phyloP scores from a whole-genome alignment of 2,329 filamentous ascomycete genomes.

The Aspergillus tubingensis region DNA sequence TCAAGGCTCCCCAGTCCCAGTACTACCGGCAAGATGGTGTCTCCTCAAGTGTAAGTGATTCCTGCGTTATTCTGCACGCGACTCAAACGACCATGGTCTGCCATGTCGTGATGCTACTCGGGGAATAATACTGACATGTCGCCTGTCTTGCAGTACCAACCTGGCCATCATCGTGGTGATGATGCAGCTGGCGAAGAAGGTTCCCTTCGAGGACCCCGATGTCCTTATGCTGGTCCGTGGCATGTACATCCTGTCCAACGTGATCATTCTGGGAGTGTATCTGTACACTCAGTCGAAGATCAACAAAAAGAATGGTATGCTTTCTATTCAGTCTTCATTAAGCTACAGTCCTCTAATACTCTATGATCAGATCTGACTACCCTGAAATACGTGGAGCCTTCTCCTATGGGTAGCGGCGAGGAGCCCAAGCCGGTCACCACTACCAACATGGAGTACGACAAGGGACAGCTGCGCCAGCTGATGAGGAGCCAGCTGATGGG shows the following conservation, averaged over 20 bases:
- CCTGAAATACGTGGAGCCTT: slow-evolving; percentile 96
- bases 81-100: neutral
- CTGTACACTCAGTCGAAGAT: slow-evolving; percentile 82
- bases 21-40: slow-evolving; percentile 59
- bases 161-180: slow-evolving; percentile 92
- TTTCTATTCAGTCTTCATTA: neutral
- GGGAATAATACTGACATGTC: slow-evolving; percentile 15
- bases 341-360: slow-evolving; percentile 2
- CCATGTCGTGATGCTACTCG: neutral
- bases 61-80: neutral
- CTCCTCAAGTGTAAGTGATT: slow-evolving; percentile 63
- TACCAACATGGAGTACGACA: slow-evolving; percentile 93
- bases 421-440: slow-evolving; percentile 96
- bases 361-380: slow-evolving; percentile 77
- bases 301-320: slow-evolving; percentile 94
- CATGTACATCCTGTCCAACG: slow-evolving; percentile 69
- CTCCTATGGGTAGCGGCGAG: slow-evolving; percentile 88
- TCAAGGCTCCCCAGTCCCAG: slow-evolving; percentile 14
- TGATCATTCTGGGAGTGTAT: slow-evolving; percentile 83
- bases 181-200: slow-evolving; percentile 97
- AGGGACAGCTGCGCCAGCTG: slow-evolving; percentile 76
- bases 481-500: slow-evolving; percentile 95
- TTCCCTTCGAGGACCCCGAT: slow-evolving; percentile 88
- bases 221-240: slow-evolving; percentile 66
- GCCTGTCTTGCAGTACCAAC: slow-evolving; percentile 67